Conservation (phyloP, 164 flowering plant species). For the Tetrastigma voinierianum region DNA sequence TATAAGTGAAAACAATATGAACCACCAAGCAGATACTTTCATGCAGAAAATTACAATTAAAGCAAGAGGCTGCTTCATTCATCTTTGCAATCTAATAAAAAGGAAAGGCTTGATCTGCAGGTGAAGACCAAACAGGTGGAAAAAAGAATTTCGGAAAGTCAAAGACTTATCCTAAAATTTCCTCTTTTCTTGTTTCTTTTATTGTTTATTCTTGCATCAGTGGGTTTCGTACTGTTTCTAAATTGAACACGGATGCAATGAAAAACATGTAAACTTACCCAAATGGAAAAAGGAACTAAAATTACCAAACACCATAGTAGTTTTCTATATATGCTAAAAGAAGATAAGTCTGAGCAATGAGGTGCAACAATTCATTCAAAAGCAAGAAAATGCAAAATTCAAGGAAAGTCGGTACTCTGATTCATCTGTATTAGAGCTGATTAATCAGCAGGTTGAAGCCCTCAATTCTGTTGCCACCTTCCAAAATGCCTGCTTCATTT, state of each 20-base stretch:
- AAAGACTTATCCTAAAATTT: neutral
- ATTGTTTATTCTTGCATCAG: neutral
- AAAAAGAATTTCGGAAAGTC: neutral
- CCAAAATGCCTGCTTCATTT: constrained; percentile 15
- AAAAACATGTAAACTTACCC: neutral
- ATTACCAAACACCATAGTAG: neutral
- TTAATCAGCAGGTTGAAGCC: neutral
- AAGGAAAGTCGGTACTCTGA: constrained; percentile 30
- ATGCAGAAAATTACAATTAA: neutral
- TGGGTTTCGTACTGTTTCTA: neutral
- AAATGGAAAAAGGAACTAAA: too few relatives aligned
- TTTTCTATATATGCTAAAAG: neutral
- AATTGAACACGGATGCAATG: neutral
- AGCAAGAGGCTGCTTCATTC: neutral
- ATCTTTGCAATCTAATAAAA: neutral
- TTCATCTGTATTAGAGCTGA: constrained; percentile 32
- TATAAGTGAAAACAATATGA: neutral
- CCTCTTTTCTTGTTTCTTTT: neutral
- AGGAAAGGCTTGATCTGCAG: neutral
- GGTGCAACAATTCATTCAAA: neutral
- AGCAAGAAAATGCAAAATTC: neutral
- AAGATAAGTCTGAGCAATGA: constrained; percentile 6
- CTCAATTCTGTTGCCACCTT: constrained; percentile 3
- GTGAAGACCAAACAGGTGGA: neutral
- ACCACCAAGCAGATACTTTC: neutral